Base-by-base conservation (phyloP, 2,329 filamentous ascomycete species). In the Aspergillus sp. region DNA sequence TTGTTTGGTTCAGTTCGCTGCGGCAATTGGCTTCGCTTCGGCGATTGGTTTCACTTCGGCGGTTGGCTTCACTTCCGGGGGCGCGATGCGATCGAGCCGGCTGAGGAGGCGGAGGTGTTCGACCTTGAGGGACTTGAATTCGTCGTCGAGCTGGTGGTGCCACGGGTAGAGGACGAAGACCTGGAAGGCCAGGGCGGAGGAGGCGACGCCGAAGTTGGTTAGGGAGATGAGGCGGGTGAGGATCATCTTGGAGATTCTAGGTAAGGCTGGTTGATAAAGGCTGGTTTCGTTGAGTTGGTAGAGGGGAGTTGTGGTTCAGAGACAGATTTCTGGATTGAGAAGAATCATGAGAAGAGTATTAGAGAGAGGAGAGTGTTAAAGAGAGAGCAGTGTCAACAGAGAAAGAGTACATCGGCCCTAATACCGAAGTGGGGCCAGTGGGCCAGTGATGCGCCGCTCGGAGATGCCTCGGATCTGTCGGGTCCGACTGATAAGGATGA, bases 91-190 rank as follows among this genome's bases (percentile, higher is more conserved):
- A 4, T 48, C 39, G 11, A 56, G 5, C 31, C 51, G 44, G 8
- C 24, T 6, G 35, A 78, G 57, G 6, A 76, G 55, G 6, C 63
- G 67, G 4, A 77, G 58, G 56, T 88, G 84, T 63, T 88, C 85
- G 56, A 78, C 79, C 67, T 84, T 86, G 23, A 88, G 73, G 11
- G 79, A 74, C 55, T 84, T 77, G 66, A 89, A 88, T 59, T 84
- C 82, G 19, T 82, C 79, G 61, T 88, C 84, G 6, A 90, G 75
- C 67, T 87, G 78, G 66, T 87, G 81, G 72, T 89, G 86, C 86
- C 86, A 89, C 1, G 87, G 87, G 71, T 89, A 89, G 11, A 90
- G 77, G 40, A 90, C 87, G 64, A 85, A 86, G 50, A 89, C 84
- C 73, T 89, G 86, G 71, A 90, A 90, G 37, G 77, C 78, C 35